Percentiles rank a stretch among this genome's conserved stretches.
phyloP scores from a whole-genome alignment of 495 filamentous ascomycete genomes.

The Penicillium steckii region DNA sequence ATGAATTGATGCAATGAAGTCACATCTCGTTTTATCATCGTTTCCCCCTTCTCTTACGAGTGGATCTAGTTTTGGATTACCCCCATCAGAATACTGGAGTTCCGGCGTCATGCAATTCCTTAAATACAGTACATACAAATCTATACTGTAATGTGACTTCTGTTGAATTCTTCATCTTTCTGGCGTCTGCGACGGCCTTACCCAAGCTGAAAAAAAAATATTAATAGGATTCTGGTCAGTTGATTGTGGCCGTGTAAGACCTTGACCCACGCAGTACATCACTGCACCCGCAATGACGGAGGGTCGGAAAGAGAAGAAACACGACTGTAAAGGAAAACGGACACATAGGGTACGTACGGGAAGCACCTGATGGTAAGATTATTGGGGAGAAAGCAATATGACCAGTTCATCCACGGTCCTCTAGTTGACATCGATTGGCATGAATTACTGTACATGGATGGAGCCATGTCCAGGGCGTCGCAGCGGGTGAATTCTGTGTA shows the following conservation, averaged over 20 bases:
- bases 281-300: conserved; percentile 21
- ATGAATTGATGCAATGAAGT: conserved; percentile 6
- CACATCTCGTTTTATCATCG: neutral
- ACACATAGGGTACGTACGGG: neutral
- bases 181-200: neutral
- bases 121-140: too few species aligned
- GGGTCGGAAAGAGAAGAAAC: neutral
- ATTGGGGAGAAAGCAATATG: neutral
- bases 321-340: neutral
- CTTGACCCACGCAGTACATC: conserved; percentile 24
- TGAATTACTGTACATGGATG: conserved; percentile 1
- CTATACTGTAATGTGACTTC: conserved; percentile 1
- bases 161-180: neutral
- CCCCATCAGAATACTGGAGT: neutral
- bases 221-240: conserved; percentile 1
- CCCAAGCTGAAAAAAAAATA: conserved; percentile 3
- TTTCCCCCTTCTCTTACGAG: neutral
- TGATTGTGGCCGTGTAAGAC: conserved; percentile 17
- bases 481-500: too few species aligned
- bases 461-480: neutral
- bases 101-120: too few species aligned
- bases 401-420: neutral
- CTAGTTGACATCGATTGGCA: neutral
- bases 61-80: neutral
- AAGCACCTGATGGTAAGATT: too few species aligned